phyloP scores from a whole-genome alignment of 176 grass and related monocot genomes.

The Dendrocalamus sinicus region DNA sequence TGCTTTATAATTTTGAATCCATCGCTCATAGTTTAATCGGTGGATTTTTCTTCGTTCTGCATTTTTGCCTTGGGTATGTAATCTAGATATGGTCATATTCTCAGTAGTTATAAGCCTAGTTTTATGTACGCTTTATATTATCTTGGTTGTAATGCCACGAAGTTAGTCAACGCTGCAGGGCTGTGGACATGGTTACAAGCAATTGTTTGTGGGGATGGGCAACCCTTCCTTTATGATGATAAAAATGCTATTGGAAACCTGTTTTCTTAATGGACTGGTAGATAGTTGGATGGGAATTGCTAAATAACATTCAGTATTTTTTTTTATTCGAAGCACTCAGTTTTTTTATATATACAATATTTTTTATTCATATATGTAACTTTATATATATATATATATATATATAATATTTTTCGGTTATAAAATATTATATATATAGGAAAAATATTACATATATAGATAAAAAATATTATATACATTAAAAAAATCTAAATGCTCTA shows the following conservation, averaged over 20 bases:
- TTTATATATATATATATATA: no score
- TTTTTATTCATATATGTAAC: no score
- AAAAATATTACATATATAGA: no score
- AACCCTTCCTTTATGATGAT: neutral
- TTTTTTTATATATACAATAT: no score
- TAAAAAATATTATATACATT: no score
- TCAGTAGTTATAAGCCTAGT: neutral
- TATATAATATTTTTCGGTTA: no score
- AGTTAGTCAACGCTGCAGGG: slow-evolving; percentile 38
- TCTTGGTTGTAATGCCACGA: neutral
- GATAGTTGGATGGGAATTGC: neutral
- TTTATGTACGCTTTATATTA: neutral
- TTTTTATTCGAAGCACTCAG: no score
- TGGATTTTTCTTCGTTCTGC: neutral
- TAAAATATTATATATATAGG: no score
- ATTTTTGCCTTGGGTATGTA: neutral
- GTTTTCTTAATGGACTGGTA: neutral
- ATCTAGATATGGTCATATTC: neutral
- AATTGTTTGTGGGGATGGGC: neutral
- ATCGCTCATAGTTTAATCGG: neutral
- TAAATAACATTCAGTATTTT: no score
- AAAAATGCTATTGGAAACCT: neutral
- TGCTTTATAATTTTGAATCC: neutral
- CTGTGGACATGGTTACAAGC: neutral
- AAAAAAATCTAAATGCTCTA: no score